Evolutionary conservation across 2,329 filamentous ascomycete genomes (phyloP).

Genomic region (Rachicladosporium sp.): DNA sequence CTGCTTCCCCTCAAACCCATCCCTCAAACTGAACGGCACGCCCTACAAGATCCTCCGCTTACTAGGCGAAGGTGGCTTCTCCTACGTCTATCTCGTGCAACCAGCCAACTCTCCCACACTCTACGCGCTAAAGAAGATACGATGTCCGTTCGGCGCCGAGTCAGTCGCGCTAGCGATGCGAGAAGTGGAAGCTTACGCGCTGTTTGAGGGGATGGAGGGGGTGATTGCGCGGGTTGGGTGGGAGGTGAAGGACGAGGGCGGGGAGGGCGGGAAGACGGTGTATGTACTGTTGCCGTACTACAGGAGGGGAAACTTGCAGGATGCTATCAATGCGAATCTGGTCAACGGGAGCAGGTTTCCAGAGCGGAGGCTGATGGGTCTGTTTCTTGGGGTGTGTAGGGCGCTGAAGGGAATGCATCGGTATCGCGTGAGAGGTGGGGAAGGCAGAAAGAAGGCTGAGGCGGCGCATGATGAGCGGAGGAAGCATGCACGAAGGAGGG

Average conservation of each 20-base stretch:
- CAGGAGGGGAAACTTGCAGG: slow-evolving; percentile 85
- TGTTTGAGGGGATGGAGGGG: slow-evolving; percentile 71
- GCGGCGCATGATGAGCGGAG: slow-evolving; percentile 38
- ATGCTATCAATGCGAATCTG: slow-evolving; percentile 96
- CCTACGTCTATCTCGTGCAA: slow-evolving; percentile 96
- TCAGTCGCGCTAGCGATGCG: slow-evolving; percentile 89
- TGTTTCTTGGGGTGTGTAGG: slow-evolving; percentile 85
- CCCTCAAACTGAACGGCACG: slow-evolving; percentile 86
- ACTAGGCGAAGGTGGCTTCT: slow-evolving; percentile 95
- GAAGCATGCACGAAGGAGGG: slow-evolving; percentile 34
- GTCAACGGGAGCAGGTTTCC: slow-evolving; percentile 90
- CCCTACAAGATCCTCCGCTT: slow-evolving; percentile 93
- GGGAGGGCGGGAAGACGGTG: slow-evolving; percentile 70
- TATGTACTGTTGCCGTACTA: slow-evolving; percentile 97
- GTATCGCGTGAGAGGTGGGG: slow-evolving; percentile 50
- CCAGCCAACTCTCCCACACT: slow-evolving; percentile 72
- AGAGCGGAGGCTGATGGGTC: slow-evolving; percentile 71
- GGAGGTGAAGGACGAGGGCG: slow-evolving; percentile 57
- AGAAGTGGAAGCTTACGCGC: slow-evolving; percentile 90
- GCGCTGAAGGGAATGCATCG: slow-evolving; percentile 85
- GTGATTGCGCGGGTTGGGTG: slow-evolving; percentile 84
- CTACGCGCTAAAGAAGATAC: slow-evolving; percentile 96
- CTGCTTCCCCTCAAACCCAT: slow-evolving; percentile 89
- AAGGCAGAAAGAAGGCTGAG: slow-evolving; percentile 42
- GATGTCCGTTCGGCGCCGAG: slow-evolving; percentile 94